Percentiles rank a stretch among this genome's conserved stretches.
Evolutionary conservation across 441 rosid genomes (phyloP).

Genomic region (Euphorbia corollata): DNA sequence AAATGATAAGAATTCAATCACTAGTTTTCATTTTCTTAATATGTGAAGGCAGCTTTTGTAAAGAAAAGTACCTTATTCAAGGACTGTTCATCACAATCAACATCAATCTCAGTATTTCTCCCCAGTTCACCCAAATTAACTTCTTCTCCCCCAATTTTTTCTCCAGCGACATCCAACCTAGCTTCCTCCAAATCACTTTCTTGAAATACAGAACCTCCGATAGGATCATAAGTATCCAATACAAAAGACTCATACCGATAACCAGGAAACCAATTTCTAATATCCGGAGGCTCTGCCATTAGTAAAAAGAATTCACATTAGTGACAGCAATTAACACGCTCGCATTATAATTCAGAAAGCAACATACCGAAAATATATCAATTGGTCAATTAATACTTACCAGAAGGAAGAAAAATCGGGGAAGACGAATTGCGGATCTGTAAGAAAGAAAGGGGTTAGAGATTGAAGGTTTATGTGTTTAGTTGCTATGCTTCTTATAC

Average conservation of each 20-base stretch:
- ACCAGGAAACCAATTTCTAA: conserved; percentile 48
- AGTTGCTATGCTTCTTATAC: background rate
- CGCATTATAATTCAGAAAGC: background rate
- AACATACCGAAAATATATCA: background rate
- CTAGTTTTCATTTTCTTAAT: background rate
- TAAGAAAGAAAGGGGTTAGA: conserved; percentile 4
- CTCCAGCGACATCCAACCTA: conserved; percentile 8
- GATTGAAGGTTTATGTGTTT: background rate
- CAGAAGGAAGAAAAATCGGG: conserved; percentile 32
- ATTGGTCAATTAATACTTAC: conserved; percentile 22
- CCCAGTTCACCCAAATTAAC: conserved; percentile 8
- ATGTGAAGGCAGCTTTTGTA: background rate
- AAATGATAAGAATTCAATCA: background rate
- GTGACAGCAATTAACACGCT: background rate
- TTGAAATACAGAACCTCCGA: conserved; percentile 16
- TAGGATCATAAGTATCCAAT: conserved; percentile 29
- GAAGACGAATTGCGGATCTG: conserved; percentile 29
- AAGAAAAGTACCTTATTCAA: conserved; percentile 21
- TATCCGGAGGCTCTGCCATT: conserved; percentile 44
- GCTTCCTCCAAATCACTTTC: conserved; percentile 17
- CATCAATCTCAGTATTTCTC: too few species aligned
- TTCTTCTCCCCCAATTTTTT: conserved; percentile 14
- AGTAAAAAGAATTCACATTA: background rate
- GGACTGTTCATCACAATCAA: conserved; percentile 3
- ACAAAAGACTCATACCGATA: conserved; percentile 34